These are phyloP conservation scores for Phialophora verrucosa DNA, from an alignment of 2,329 filamentous ascomycete genomes.

Conservation along the genomic window DNA sequence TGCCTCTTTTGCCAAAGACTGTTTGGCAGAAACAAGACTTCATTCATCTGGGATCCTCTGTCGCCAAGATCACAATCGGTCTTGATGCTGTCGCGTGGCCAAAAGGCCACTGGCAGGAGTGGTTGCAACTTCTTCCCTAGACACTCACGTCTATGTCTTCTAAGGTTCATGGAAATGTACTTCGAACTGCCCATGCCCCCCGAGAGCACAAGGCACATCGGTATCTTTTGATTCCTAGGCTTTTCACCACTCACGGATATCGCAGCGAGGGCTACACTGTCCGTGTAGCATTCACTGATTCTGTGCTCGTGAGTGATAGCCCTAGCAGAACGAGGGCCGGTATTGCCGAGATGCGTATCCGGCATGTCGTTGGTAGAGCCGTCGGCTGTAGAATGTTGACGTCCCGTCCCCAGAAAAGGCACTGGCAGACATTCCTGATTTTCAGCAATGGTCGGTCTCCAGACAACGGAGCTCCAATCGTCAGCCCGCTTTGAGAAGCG, in stretches of 20 bases:
- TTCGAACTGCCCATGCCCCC: neutral
- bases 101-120: neutral
- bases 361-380: neutral
- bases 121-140: neutral
- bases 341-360: neutral
- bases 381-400: neutral
- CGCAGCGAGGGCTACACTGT: neutral
- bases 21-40: neutral
- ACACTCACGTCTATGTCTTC: neutral
- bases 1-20: neutral
- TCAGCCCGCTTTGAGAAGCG: too few species aligned
- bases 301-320: too few species aligned
- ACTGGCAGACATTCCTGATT: too few species aligned
- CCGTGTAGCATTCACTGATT: neutral
- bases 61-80: neutral
- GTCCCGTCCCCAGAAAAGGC: neutral
- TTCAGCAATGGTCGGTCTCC: too few species aligned
- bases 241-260: neutral
- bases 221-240: neutral
- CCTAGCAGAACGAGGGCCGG: neutral
- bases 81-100: neutral
- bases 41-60: neutral
- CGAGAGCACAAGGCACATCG: neutral
- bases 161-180: neutral
- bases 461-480: neutral